Percentiles rank a stretch among this genome's conserved stretches.
These are phyloP conservation scores for Coemansia sp. DNA, from an alignment of 192 early-diverging fungal genomes.

Conservation along the genomic window DNA sequence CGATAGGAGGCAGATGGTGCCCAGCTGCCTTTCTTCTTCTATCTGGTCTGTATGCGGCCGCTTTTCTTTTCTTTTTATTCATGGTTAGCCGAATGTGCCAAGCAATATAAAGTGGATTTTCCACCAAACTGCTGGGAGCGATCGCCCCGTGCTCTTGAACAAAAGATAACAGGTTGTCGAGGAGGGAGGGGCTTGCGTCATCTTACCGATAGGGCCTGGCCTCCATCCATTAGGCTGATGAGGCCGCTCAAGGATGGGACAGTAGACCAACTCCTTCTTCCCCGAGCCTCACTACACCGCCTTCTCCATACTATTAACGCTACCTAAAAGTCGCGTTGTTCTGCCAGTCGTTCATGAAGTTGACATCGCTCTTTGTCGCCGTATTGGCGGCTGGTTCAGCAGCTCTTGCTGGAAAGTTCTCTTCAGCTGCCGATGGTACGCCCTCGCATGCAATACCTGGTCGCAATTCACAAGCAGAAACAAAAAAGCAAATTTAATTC, in stretches of 20 bases:
- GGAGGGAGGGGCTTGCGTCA: too few relatives aligned
- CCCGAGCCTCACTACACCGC: too few relatives aligned
- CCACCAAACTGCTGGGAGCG: too few relatives aligned
- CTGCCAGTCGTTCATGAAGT: not conserved
- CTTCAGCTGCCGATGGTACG: constrained; percentile 13
- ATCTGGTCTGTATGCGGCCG: too few relatives aligned
- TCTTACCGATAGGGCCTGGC: too few relatives aligned
- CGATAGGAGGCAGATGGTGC: not conserved
- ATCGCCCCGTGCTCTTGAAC: too few relatives aligned
- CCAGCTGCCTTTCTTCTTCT: not conserved
- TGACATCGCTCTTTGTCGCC: not conserved
- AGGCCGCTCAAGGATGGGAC: too few relatives aligned
- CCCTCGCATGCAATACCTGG: not conserved
- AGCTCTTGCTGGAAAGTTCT: constrained; percentile 3
- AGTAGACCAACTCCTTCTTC: too few relatives aligned
- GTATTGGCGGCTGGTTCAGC: not conserved
- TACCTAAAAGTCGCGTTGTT: not conserved
- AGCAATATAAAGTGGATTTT: too few relatives aligned
- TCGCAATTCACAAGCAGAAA: not conserved
- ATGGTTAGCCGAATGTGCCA: not conserved
- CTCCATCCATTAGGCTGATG: too few relatives aligned
- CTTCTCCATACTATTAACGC: too few relatives aligned
- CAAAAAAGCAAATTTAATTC: not conserved
- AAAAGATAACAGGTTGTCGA: too few relatives aligned
- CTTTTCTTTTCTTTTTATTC: not conserved